Evolutionary conservation across 257 asterid genomes (phyloP).

Genomic region (Salvia hispanica): DNA sequence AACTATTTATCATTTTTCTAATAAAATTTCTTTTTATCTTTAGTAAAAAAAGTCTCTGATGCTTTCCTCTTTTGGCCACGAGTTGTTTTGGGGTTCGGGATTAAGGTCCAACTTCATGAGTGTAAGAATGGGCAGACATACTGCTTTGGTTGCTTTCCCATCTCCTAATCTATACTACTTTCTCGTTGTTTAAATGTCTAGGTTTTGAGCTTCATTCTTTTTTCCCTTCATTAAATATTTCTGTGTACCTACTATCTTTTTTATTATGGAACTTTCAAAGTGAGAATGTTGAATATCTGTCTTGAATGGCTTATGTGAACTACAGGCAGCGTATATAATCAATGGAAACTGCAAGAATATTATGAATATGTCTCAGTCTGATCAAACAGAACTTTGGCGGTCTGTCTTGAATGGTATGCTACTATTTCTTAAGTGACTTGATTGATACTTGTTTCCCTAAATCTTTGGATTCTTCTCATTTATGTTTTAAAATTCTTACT

Average conservation of each 20-base stretch:
- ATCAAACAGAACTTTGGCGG: conserved; percentile 92
- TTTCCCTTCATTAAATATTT: neutral
- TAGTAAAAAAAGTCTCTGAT: neutral
- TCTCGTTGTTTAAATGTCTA: conserved; percentile 13
- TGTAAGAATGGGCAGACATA: conserved; percentile 11
- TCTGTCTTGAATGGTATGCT: conserved; percentile 75
- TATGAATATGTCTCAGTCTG: conserved; percentile 95
- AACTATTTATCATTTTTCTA: neutral
- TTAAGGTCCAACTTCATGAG: conserved; percentile 20
- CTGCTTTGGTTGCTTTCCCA: conserved; percentile 13
- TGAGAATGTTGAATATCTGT: conserved; percentile 15
- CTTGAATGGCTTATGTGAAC: conserved; percentile 19
- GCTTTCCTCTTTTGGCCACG: neutral
- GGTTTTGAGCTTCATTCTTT: conserved; percentile 12
- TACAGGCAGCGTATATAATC: conserved; percentile 91
- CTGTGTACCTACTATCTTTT: neutral
- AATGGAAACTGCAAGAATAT: conserved; percentile 95
- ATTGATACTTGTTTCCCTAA: conserved; percentile 12
- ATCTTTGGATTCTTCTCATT: conserved; percentile 11
- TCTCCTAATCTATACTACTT: conserved; percentile 20
- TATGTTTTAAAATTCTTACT: neutral
- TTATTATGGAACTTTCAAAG: conserved; percentile 3
- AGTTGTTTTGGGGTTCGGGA: conserved; percentile 3
- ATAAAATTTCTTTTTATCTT: neutral
- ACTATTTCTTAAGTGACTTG: conserved; percentile 25